A percentile compares a stretch with the other conserved stretches of the same genome.
These are phyloP conservation scores for Diplodia mutila DNA, from an alignment of 2,329 filamentous ascomycete species.

Conservation along the genomic window DNA sequence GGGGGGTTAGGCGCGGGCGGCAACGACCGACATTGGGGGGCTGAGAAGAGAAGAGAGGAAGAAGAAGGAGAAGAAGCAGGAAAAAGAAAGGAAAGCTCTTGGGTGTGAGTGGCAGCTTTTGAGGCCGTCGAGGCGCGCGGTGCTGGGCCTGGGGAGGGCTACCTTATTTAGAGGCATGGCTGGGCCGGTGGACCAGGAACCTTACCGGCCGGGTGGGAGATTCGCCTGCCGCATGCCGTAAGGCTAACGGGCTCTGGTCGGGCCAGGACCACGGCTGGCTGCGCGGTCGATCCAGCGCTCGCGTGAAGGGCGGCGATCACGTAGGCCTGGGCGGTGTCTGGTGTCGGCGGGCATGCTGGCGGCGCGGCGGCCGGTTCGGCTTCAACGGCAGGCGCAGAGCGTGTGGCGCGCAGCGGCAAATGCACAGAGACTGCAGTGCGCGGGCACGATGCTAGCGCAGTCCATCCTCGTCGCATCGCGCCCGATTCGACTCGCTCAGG, in stretches of 20 bases:
- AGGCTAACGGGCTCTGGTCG: constrained; percentile 23
- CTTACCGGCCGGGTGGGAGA: constrained; percentile 26
- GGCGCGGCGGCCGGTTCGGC: constrained; percentile 8
- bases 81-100: neutral
- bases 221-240: constrained; percentile 26
- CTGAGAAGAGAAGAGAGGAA: constrained; percentile 2
- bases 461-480: constrained; percentile 16
- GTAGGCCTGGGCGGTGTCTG: constrained; percentile 18
- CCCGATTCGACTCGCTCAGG: constrained; percentile 12
- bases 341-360: neutral
- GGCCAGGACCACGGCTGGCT: constrained; percentile 12
- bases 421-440: constrained; percentile 10
- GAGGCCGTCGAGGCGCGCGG: neutral
- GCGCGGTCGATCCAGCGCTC: constrained; percentile 26
- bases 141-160: constrained; percentile 17
- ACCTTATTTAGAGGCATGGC: constrained; percentile 21
- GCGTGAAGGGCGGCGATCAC: constrained; percentile 25
- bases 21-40: constrained; percentile 22
- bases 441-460: constrained; percentile 20
- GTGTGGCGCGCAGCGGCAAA: constrained; percentile 21
- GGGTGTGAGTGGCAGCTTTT: constrained; percentile 1
- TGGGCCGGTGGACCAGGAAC: constrained; percentile 20
- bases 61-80: constrained; percentile 15
- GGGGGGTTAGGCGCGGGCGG: constrained; percentile 30
- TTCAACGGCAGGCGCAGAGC: constrained; percentile 20